Conservation (phyloP, 345 rosid species). For the Passiflora organensis region DNA sequence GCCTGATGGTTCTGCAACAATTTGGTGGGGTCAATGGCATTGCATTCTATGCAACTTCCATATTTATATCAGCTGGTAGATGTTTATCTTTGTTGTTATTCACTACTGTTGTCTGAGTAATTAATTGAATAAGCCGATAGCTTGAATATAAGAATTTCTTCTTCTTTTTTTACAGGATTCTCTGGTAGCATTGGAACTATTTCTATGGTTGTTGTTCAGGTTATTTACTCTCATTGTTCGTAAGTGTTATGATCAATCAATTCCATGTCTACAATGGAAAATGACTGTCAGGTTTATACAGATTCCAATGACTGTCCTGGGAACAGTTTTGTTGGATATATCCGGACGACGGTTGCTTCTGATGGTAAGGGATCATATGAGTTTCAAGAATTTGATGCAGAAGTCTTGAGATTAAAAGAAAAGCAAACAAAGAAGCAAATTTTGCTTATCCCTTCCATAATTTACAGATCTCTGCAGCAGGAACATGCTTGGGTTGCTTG, state of each 20-base stretch:
- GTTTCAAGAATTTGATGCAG: background rate
- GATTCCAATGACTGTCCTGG: conserved; percentile 67
- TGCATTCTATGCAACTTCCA: conserved; percentile 33
- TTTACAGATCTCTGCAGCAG: conserved; percentile 73
- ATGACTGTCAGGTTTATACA: conserved; percentile 25
- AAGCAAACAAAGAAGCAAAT: background rate
- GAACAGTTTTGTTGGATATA: conserved; percentile 59
- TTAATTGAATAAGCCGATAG: background rate
- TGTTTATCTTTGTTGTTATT: background rate
- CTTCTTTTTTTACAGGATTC: conserved; percentile 44
- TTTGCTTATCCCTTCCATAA: conserved; percentile 4
- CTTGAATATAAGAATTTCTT: background rate
- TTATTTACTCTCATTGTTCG: background rate
- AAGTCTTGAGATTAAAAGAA: background rate
- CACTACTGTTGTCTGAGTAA: background rate
- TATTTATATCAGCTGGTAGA: conserved; percentile 45
- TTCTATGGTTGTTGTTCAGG: conserved; percentile 76
- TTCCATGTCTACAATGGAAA: background rate
- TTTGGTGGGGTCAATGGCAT: conserved; percentile 64
- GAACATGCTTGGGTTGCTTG: conserved; percentile 76
- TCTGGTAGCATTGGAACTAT: conserved; percentile 63
- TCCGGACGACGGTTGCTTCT: conserved; percentile 73
- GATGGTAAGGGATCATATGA: conserved; percentile 41
- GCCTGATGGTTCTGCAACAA: conserved; percentile 75
- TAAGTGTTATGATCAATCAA: background rate